Base-by-base conservation (phyloP, 306 rosid genomes). In the Begonia fuchsioides region DNA sequence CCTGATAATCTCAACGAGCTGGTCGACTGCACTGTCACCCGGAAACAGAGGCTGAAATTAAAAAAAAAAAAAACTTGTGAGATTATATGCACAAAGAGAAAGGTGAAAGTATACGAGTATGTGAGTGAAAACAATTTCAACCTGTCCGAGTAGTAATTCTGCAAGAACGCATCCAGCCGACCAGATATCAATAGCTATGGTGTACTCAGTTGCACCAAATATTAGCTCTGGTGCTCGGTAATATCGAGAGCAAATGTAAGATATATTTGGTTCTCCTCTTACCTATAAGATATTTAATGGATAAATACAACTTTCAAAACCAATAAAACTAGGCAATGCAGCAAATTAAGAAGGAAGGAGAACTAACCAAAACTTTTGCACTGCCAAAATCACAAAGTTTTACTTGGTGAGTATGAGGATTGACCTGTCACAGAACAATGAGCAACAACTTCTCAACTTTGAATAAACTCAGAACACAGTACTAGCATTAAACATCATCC, bases 391-490 rank as follows among this genome's bases (percentile, higher is more conserved):
- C 52, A 15, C 52, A 49, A 12, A 49, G 32, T 49, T 49, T 49
- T 15, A 49, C 20, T 49, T 49, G 52, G 12, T 49, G 52, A 38
- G 52, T 49, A 49, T 49, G 52, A 15, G 52, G 52, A 49, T 49
- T 49, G 13, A 49, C 52, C 52, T 49, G 52, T 44, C 15, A 43
- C 15, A 44, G 35, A 26, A 26, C 7, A 26, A 4, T 2, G 35
- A 26, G 35, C 7, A 26, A 4, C 35, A 26, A 5, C 7, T 26
- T 26, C 35, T 26, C 35, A 26, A 26, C 35, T 26, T 26, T 26
- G 35, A 4, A 26, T 26, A 26, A 26, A 26, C 35, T 26, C 35
- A 5, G 1, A 26, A 26, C 35, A 26, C 8, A 4, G 35, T 4
- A 26, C 8, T n/a, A n/a, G n/a, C 35, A 26, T 26, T 26, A 26